These are phyloP conservation scores for Suillus decipiens DNA, from an alignment of 768 basidiomycete species.

Conservation along the genomic window DNA sequence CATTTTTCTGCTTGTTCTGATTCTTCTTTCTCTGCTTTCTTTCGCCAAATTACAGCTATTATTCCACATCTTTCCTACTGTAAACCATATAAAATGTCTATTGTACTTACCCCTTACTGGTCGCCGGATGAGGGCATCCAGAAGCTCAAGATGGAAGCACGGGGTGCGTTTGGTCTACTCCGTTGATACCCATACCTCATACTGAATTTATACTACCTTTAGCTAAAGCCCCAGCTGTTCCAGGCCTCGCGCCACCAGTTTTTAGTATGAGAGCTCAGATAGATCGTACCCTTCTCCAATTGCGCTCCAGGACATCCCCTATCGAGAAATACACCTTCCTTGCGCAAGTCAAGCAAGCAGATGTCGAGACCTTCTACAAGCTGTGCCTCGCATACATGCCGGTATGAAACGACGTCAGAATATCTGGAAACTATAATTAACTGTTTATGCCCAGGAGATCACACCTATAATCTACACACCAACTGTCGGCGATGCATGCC, in stretches of 20 bases:
- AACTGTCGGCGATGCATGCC: slow-evolving; percentile 88
- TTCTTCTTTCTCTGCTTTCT: not conserved
- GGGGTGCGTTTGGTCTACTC: slow-evolving; percentile 41
- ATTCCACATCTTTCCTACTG: not conserved
- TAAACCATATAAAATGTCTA: slow-evolving; percentile 44
- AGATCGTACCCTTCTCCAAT: slow-evolving; percentile 63
- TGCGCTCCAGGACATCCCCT: slow-evolving; percentile 70
- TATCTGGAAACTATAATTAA: slow-evolving; percentile 1
- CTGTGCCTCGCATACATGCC: slow-evolving; percentile 72
- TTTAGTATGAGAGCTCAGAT: slow-evolving; percentile 55
- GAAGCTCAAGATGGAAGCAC: slow-evolving; percentile 61
- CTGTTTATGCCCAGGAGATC: slow-evolving; percentile 41
- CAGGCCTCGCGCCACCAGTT: slow-evolving; percentile 62
- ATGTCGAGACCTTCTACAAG: slow-evolving; percentile 76
- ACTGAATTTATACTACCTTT: slow-evolving; percentile 14
- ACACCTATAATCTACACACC: slow-evolving; percentile 90
- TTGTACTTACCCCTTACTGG: slow-evolving; percentile 73
- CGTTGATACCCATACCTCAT: not conserved
- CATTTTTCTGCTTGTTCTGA: no score
- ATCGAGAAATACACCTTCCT: slow-evolving; percentile 90
- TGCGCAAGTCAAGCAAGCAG: slow-evolving; percentile 68
- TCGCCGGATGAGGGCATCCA: slow-evolving; percentile 59
- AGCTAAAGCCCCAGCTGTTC: slow-evolving; percentile 47
- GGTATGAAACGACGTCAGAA: slow-evolving; percentile 37
- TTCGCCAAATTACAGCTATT: not conserved